These are phyloP conservation scores for Sclerotinia minor DNA, from an alignment of 2,329 filamentous ascomycete species.

Conservation along the genomic window DNA sequence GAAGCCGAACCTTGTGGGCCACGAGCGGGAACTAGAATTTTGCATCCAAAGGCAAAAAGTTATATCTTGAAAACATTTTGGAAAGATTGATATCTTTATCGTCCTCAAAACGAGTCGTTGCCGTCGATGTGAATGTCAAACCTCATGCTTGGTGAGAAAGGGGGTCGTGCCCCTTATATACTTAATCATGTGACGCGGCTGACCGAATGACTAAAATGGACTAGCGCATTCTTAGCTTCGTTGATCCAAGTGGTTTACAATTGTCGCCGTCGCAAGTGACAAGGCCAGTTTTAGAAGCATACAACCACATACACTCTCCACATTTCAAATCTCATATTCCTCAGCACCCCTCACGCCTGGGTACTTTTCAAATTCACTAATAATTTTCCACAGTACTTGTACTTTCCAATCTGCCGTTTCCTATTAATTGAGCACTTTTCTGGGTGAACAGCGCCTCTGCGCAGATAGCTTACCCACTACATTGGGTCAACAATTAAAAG, in stretches of 20 bases:
- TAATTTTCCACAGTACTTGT: slow-evolving; percentile 29
- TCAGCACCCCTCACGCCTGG: slow-evolving; percentile 26
- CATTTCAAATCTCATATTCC: slow-evolving; percentile 17
- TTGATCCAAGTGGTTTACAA: slow-evolving; percentile 15
- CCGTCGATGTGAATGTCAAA: neutral
- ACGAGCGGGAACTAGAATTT: no score
- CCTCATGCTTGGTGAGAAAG: neutral
- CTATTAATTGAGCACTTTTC: slow-evolving; percentile 37
- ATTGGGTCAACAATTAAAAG: slow-evolving; percentile 25
- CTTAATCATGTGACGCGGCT: slow-evolving; percentile 9
- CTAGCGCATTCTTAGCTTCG: slow-evolving; percentile 11
- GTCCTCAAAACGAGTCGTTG: neutral
- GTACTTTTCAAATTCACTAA: slow-evolving; percentile 32
- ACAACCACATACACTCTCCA: slow-evolving; percentile 20
- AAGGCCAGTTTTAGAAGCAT: slow-evolving; percentile 18
- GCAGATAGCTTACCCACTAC: slow-evolving; percentile 23
- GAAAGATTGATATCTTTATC: neutral
- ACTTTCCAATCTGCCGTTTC: slow-evolving; percentile 26
- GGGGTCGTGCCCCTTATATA: slow-evolving; percentile 6
- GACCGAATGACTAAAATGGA: neutral
- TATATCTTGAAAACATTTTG: neutral
- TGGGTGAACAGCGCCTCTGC: slow-evolving; percentile 24
- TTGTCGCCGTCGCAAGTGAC: slow-evolving; percentile 20
- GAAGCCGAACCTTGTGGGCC: neutral
- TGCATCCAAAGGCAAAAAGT: neutral